phyloP scores from a whole-genome alignment of 2,329 filamentous ascomycete species.

The Hansfordia pulvinata region DNA sequence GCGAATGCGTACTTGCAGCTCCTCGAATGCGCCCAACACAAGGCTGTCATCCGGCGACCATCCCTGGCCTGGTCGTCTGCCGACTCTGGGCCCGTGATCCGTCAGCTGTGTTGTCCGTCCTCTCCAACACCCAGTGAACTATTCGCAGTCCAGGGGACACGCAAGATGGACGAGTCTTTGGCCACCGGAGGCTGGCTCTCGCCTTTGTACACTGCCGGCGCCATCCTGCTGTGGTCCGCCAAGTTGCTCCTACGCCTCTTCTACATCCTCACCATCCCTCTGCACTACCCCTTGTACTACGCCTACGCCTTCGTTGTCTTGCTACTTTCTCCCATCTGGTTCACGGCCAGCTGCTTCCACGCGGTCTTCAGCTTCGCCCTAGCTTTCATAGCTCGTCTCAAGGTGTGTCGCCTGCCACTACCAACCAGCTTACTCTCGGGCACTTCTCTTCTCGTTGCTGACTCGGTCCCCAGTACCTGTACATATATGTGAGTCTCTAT shows the following conservation, averaged over 20 bases:
- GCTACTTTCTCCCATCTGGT: slow-evolving; percentile 15
- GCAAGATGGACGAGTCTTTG: neutral
- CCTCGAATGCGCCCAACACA: too few relatives aligned
- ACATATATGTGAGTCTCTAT: slow-evolving; percentile 16
- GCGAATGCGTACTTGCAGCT: too few relatives aligned
- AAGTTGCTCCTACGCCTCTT: slow-evolving; percentile 7
- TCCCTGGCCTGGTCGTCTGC: too few relatives aligned
- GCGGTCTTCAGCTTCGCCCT: slow-evolving; percentile 6
- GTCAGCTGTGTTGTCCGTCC: too few relatives aligned
- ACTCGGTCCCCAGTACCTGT: slow-evolving; percentile 18
- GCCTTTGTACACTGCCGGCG: slow-evolving; percentile 9
- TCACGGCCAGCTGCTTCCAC: slow-evolving; percentile 7
- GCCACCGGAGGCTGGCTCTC: neutral
- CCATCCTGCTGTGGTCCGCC: slow-evolving; percentile 7
- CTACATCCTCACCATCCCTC: slow-evolving; percentile 13
- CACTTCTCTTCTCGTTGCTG: neutral
- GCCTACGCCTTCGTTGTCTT: slow-evolving; percentile 10
- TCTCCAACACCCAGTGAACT: too few relatives aligned
- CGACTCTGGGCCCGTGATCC: too few relatives aligned
- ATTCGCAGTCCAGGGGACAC: slow-evolving; percentile 15
- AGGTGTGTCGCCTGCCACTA: slow-evolving; percentile 11
- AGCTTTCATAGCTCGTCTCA: slow-evolving; percentile 11
- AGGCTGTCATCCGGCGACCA: too few relatives aligned
- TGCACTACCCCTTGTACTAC: slow-evolving; percentile 15
- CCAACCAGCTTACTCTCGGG: slow-evolving; percentile 1